These are phyloP conservation scores for Exutisphaerella laricina DNA, from an alignment of 2,329 filamentous ascomycete species.

Conservation along the genomic window DNA sequence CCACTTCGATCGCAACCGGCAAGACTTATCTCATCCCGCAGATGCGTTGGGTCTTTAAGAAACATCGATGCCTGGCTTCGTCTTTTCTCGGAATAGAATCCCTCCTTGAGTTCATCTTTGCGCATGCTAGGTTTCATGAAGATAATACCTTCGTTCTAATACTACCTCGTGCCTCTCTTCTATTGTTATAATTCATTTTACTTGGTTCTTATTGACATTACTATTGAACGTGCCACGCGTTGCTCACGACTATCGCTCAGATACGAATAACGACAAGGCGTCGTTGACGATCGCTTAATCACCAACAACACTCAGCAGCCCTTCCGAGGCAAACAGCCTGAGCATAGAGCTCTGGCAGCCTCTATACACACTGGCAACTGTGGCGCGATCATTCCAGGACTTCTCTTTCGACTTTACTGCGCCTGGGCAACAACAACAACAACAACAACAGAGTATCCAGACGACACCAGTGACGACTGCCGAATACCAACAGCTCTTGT, in stretches of 20 bases:
- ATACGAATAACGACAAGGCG: conserved; percentile 11
- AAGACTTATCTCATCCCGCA: conserved; percentile 9
- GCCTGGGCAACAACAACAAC: conserved; percentile 35
- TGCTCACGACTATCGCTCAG: conserved; percentile 15
- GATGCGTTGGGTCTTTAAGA: conserved; percentile 15
- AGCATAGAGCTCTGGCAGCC: conserved; percentile 48
- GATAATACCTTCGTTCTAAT: conserved; percentile 21
- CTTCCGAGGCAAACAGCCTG: conserved; percentile 44
- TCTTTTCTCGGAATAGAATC: not conserved
- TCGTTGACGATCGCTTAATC: conserved; percentile 20
- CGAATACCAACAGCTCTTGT: conserved; percentile 26
- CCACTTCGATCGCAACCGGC: conserved; percentile 11
- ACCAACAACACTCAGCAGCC: conserved; percentile 36
- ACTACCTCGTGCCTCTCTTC: conserved; percentile 9
- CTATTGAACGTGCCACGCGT: conserved; percentile 10
- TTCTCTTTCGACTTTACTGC: conserved; percentile 42
- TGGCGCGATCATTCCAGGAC: conserved; percentile 45
- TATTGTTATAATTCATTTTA: conserved; percentile 18
- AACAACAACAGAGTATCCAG: conserved; percentile 13
- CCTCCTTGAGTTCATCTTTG: conserved; percentile 9
- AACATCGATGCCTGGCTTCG: conserved; percentile 16
- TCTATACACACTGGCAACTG: conserved; percentile 47
- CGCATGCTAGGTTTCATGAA: conserved; percentile 14
- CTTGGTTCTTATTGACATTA: conserved; percentile 14
- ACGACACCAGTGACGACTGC: conserved; percentile 20